Evolutionary conservation across 495 filamentous ascomycete genomes (phyloP).

Genomic region (Aspergillus affinis): DNA sequence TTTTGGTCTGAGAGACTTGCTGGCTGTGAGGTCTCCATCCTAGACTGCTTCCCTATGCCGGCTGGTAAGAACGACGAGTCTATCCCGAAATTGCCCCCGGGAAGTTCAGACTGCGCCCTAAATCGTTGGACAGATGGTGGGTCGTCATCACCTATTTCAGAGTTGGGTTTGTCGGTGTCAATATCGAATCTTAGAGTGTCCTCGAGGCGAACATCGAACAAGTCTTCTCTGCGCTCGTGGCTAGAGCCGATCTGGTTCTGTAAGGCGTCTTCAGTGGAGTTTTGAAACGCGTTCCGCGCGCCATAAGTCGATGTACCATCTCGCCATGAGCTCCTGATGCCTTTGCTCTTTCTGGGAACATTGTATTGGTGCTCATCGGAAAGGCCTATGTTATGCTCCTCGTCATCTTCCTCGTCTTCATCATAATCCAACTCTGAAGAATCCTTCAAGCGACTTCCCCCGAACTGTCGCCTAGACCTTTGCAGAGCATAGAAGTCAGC

Average conservation of each 20-base stretch:
- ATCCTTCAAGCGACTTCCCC: slow-evolving; percentile 71
- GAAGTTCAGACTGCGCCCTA: slow-evolving; percentile 49
- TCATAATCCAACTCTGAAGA: slow-evolving; percentile 79
- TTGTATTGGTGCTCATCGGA: slow-evolving; percentile 31
- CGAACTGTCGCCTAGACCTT: slow-evolving; percentile 83
- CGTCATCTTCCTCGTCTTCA: slow-evolving; percentile 60
- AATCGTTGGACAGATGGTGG: slow-evolving; percentile 90
- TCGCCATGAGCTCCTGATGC: slow-evolving; percentile 55
- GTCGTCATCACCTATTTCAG: slow-evolving; percentile 60
- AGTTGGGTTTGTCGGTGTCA: slow-evolving; percentile 53
- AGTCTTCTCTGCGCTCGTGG: slow-evolving; percentile 53
- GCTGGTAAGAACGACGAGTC: slow-evolving; percentile 43
- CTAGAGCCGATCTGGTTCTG: slow-evolving; percentile 52
- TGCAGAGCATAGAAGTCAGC: slow-evolving; percentile 92
- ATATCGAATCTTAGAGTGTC: slow-evolving; percentile 51
- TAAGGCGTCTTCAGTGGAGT: slow-evolving; percentile 24
- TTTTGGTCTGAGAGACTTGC: slow-evolving; percentile 43
- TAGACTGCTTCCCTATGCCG: slow-evolving; percentile 46
- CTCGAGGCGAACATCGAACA: slow-evolving; percentile 89
- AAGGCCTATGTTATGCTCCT: slow-evolving; percentile 48
- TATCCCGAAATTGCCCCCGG: slow-evolving; percentile 30
- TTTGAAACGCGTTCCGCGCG: slow-evolving; percentile 25
- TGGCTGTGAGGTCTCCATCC: slow-evolving; percentile 37
- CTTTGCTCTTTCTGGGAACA: slow-evolving; percentile 34
- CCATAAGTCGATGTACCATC: slow-evolving; percentile 37